phyloP scores from a whole-genome alignment of 75 land plant species.

The Adiantum capillusveneris region DNA sequence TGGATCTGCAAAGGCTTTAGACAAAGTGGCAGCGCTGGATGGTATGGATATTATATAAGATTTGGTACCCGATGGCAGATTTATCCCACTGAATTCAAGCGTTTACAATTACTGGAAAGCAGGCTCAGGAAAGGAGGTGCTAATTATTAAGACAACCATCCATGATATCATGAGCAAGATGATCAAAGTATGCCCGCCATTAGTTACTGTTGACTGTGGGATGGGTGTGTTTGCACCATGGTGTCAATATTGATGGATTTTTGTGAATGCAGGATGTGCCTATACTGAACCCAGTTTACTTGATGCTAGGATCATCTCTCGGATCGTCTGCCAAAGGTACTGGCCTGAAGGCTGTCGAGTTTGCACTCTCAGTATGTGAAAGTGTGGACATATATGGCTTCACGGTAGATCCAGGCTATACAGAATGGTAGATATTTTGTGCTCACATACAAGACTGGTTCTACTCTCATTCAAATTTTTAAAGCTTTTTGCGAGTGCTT shows the following conservation, averaged over 20 bases:
- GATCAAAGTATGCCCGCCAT: slow-evolving; percentile 71
- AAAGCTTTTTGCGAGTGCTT: too few species aligned
- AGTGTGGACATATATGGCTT: slow-evolving; percentile 93
- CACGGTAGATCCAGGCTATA: slow-evolving; percentile 95
- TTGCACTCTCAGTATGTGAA: slow-evolving; percentile 91
- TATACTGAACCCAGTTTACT: slow-evolving; percentile 84
- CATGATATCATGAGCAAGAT: slow-evolving; percentile 93
- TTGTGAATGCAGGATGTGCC: slow-evolving; percentile 61
- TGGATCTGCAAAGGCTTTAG: slow-evolving; percentile 96
- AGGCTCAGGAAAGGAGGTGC: slow-evolving; percentile 76
- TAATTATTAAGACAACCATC: slow-evolving; percentile 86
- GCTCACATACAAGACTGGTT: background rate
- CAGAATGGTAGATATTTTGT: slow-evolving; percentile 60
- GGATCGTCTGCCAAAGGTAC: slow-evolving; percentile 96
- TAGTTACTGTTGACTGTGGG: too few species aligned
- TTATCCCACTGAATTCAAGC: too few species aligned
- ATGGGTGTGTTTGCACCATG: too few species aligned
- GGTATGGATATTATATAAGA: slow-evolving; percentile 45
- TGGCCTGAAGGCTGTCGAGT: slow-evolving; percentile 90
- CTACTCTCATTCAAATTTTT: background rate
- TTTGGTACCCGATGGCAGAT: too few species aligned
- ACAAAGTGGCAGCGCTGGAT: slow-evolving; percentile 87
- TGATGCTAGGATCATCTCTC: slow-evolving; percentile 81
- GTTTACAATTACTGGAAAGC: slow-evolving; percentile 6
- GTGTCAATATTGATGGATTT: background rate